Conservation (phyloP, 1,284 basidiomycete species). For the Cryptococcus sp. region DNA sequence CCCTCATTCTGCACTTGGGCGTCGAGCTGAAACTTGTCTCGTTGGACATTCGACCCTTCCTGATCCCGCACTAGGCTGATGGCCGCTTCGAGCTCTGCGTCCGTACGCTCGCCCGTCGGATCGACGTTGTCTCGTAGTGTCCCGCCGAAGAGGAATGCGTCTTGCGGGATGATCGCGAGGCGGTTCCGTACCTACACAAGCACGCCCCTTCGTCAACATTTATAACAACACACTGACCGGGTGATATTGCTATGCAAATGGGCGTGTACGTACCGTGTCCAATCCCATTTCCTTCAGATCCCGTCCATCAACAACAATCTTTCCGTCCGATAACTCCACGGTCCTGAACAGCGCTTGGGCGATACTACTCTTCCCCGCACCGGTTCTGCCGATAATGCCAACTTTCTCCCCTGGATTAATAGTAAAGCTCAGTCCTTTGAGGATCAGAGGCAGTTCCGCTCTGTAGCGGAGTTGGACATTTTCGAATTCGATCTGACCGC, state of each 20-base stretch:
- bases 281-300: slow-evolving; percentile 62
- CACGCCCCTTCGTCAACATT: no score
- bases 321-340: slow-evolving; percentile 61
- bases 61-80: slow-evolving; percentile 56
- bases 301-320: slow-evolving; percentile 65
- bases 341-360: slow-evolving; percentile 68
- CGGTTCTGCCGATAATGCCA: slow-evolving; percentile 71
- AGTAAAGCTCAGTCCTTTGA: slow-evolving; percentile 38
- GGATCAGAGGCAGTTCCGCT: slow-evolving; percentile 42
- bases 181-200: slow-evolving; percentile 57
- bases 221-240: no score
- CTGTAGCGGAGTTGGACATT: slow-evolving; percentile 44
- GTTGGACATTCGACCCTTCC: slow-evolving; percentile 3
- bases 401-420: slow-evolving; percentile 51
- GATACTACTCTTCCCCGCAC: slow-evolving; percentile 62
- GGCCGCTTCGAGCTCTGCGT: slow-evolving; percentile 58
- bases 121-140: slow-evolving; percentile 49
- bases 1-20: slow-evolving; percentile 41
- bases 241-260: background rate
- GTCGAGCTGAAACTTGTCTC: slow-evolving; percentile 62
- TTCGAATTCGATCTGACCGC: slow-evolving; percentile 43
- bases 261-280: slow-evolving; percentile 44
- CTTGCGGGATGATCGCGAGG: slow-evolving; percentile 63
- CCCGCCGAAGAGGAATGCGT: slow-evolving; percentile 41
- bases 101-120: slow-evolving; percentile 60